Conservation (phyloP, 2,329 filamentous ascomycete species). For the Nannizzia gypsea region DNA sequence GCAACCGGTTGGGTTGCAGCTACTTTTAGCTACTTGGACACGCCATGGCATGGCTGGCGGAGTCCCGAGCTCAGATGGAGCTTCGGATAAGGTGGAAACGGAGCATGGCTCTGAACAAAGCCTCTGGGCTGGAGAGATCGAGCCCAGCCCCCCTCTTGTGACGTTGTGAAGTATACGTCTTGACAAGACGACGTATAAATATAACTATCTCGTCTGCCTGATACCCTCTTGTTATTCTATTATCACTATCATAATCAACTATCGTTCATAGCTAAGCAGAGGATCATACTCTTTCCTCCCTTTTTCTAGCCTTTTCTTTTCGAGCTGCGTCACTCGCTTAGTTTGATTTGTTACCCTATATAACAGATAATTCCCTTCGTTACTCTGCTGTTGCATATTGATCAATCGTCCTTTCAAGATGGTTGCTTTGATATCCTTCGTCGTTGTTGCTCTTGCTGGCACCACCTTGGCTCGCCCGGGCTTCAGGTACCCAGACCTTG, state of each 20-base stretch:
- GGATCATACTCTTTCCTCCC: background rate
- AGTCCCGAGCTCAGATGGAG: background rate
- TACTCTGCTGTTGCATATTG: background rate
- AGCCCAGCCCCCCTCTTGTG: background rate
- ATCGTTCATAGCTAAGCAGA: background rate
- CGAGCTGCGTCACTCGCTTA: background rate
- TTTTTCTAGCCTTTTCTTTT: background rate
- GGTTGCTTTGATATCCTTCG: background rate
- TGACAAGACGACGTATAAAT: conserved; percentile 1
- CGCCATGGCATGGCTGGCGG: background rate
- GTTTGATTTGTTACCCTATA: background rate
- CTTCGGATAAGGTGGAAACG: background rate
- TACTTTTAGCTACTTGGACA: background rate
- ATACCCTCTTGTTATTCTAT: background rate
- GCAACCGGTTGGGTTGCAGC: background rate
- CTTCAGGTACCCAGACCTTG: background rate
- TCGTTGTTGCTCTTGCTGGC: conserved; percentile 4
- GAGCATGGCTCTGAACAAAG: background rate
- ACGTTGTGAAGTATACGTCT: background rate
- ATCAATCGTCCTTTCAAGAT: background rate
- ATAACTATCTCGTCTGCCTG: background rate
- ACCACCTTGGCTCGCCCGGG: background rate
- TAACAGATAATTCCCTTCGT: background rate
- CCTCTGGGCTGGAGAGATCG: background rate
- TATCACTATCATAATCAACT: background rate